phyloP scores from a whole-genome alignment of 2,329 filamentous ascomycete genomes.

The Phialocephala subalpina region DNA sequence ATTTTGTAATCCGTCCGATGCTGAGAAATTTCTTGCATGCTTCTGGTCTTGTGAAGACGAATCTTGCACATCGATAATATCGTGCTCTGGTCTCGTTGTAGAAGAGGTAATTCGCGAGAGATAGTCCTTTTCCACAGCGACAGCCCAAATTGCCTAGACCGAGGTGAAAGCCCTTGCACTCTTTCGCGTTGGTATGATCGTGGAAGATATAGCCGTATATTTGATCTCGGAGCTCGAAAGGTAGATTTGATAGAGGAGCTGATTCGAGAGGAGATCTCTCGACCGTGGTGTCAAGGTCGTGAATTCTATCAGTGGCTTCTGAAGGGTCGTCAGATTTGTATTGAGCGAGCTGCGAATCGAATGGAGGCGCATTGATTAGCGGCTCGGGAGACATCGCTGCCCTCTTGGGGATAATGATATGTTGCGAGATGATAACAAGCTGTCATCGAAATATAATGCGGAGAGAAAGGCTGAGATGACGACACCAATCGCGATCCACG shows the following conservation, averaged over 20 bases:
- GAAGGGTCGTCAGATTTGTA: neutral
- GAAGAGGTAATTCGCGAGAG: neutral
- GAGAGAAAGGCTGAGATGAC: neutral
- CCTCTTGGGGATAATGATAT: neutral
- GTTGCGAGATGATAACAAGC: neutral
- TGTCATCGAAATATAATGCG: neutral
- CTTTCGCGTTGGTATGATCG: neutral
- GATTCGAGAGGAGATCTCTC: neutral
- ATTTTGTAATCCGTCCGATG: neutral
- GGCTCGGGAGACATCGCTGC: neutral
- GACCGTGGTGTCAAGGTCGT: neutral
- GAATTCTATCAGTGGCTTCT: neutral
- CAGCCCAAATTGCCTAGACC: neutral
- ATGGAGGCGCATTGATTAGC: neutral
- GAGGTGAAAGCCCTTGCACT: neutral
- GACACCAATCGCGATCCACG: neutral
- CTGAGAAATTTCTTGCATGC: neutral
- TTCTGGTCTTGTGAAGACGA: constrained; percentile 1
- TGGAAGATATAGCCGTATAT: constrained; percentile 6
- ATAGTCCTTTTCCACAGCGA: constrained; percentile 4
- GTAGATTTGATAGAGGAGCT: neutral
- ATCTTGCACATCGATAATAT: constrained; percentile 7
- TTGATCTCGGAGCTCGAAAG: constrained; percentile 2
- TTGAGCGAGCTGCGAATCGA: neutral
- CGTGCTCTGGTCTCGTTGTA: neutral